Conservation (phyloP, 805 yeast genomes). For the Metschnikowia shivogae region DNA sequence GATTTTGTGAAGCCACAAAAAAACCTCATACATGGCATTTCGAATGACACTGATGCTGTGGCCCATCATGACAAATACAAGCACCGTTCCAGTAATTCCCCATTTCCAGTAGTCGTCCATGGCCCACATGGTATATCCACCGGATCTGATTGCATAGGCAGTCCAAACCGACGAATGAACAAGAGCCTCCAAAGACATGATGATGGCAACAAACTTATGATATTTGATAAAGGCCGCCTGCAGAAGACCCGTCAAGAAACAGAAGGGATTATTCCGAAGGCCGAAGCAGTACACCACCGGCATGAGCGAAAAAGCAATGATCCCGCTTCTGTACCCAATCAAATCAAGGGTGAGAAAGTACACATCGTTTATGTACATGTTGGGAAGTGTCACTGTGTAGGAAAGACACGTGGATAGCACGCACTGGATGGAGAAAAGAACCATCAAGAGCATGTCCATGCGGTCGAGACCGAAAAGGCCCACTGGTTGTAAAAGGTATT, state of each 20-base stretch:
- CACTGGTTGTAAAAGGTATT: conserved; percentile 9
- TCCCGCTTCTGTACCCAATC: conserved; percentile 17
- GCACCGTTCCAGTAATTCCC: conserved; percentile 16
- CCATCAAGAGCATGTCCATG: conserved; percentile 10
- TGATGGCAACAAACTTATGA: conserved; percentile 15
- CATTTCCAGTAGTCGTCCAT: conserved; percentile 18
- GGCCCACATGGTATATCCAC: conserved; percentile 14
- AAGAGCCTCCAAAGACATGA: conserved; percentile 16
- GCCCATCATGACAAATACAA: conserved; percentile 15
- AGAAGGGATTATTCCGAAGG: conserved; percentile 18
- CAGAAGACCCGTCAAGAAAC: conserved; percentile 15
- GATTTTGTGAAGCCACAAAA: conserved; percentile 13
- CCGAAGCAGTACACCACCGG: conserved; percentile 18
- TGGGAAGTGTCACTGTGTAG: conserved; percentile 16
- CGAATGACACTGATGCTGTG: conserved; percentile 14
- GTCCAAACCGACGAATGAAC: conserved; percentile 18
- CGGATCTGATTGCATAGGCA: conserved; percentile 13
- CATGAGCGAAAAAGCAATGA: conserved; percentile 18
- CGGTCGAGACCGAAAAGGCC: conserved; percentile 9
- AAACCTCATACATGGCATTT: conserved; percentile 14
- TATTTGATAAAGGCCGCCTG: conserved; percentile 14
- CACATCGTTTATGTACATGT: conserved; percentile 11
- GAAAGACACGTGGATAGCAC: conserved; percentile 15
- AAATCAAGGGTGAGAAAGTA: conserved; percentile 18
- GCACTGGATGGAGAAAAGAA: conserved; percentile 10